A percentile compares a stretch with the other conserved stretches of the same genome.
phyloP scores from a whole-genome alignment of 2,329 filamentous ascomycete species.

The Penicillium sp. region DNA sequence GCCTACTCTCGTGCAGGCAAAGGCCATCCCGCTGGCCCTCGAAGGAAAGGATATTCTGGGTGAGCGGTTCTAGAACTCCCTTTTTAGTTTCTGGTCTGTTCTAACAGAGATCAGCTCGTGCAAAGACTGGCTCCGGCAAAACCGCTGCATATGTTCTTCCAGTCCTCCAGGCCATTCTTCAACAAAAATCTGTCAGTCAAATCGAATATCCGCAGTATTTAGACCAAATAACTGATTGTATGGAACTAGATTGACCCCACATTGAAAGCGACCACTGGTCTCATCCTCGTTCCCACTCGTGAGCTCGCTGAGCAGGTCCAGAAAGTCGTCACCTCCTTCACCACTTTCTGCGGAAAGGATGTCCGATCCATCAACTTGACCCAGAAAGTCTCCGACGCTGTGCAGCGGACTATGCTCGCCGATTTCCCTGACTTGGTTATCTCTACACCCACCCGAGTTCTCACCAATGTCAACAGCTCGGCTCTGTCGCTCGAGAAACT shows the following conservation, averaged over 20 bases:
- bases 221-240: background rate
- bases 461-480: constrained; percentile 72
- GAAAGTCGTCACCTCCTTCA: constrained; percentile 73
- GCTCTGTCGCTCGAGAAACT: constrained; percentile 71
- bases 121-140: constrained; percentile 95
- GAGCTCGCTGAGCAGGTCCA: constrained; percentile 91
- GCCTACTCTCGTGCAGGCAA: constrained; percentile 85
- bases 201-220: background rate
- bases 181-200: constrained; percentile 64
- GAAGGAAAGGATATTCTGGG: constrained; percentile 82
- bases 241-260: constrained; percentile 34
- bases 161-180: constrained; percentile 79
- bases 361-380: constrained; percentile 82
- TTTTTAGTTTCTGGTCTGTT: background rate
- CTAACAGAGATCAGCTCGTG: constrained; percentile 61
- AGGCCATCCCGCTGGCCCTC: constrained; percentile 83
- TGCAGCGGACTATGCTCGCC: constrained; percentile 81
- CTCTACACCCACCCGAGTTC: constrained; percentile 83
- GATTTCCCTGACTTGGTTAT: constrained; percentile 87
- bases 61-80: constrained; percentile 24
- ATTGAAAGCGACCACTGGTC: constrained; percentile 61
- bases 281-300: constrained; percentile 90
- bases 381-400: constrained; percentile 84
- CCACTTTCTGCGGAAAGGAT: constrained; percentile 81
- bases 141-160: constrained; percentile 94